These are phyloP conservation scores for Neurospora sp. DNA, from an alignment of 495 filamentous ascomycete genomes.

Conservation along the genomic window DNA sequence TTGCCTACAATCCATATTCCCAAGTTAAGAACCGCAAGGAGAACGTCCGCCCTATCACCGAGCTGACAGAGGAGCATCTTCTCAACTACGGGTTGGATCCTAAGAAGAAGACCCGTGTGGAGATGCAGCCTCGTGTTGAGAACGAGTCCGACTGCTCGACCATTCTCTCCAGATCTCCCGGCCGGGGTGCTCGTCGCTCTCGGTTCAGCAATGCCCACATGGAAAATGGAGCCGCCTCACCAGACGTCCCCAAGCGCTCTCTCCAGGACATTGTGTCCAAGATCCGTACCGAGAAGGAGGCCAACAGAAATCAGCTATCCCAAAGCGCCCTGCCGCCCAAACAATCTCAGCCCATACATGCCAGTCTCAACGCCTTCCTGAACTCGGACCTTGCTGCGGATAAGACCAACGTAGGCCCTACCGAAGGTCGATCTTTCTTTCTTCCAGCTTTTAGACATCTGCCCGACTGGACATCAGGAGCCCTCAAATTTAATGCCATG, in stretches of 20 bases:
- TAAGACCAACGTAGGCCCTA: conserved; percentile 22
- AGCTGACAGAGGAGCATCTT: conserved; percentile 12
- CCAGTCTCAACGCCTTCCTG: not conserved
- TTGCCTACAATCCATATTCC: conserved; percentile 7
- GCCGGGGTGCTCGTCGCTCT: conserved; percentile 12
- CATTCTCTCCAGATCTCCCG: conserved; percentile 22
- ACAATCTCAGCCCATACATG: conserved; percentile 4
- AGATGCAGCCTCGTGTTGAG: conserved; percentile 37
- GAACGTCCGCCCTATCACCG: conserved; percentile 25
- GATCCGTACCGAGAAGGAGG: conserved; percentile 19
- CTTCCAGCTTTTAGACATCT: conserved; percentile 34
- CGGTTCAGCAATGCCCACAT: conserved; percentile 12
- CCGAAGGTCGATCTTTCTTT: conserved; percentile 32
- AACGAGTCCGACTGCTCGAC: conserved; percentile 33
- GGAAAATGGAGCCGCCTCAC: conserved; percentile 3
- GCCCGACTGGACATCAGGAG: conserved; percentile 35
- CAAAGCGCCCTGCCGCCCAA: conserved; percentile 13
- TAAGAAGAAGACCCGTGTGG: conserved; percentile 22
- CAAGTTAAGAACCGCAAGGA: conserved; percentile 20
- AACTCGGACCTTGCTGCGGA: conserved; percentile 5
- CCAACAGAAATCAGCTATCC: conserved; percentile 1
- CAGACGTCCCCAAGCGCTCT: conserved; percentile 15
- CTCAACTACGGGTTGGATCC: conserved; percentile 18
- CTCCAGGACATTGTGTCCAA: conserved; percentile 24
- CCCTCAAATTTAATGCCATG: conserved; percentile 31